These are phyloP conservation scores for Pholiota adiposa DNA, from an alignment of 1,284 basidiomycete genomes.

Conservation along the genomic window DNA sequence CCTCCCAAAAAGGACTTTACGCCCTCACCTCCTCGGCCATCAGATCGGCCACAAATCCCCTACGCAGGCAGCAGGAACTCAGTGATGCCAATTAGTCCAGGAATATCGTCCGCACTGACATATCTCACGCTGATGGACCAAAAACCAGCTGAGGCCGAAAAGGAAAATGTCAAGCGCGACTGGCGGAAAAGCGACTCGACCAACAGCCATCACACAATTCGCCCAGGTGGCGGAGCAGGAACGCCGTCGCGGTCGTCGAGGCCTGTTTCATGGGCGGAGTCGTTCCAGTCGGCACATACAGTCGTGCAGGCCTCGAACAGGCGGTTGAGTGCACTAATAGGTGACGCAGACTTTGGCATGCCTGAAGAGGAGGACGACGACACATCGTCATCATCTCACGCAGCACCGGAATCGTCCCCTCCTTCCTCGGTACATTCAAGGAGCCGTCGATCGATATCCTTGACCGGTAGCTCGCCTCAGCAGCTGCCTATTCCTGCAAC, in stretches of 20 bases:
- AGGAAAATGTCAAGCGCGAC: constrained; percentile 22
- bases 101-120: constrained; percentile 49
- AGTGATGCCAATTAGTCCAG: constrained; percentile 51
- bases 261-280: constrained; percentile 76
- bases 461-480: constrained; percentile 44
- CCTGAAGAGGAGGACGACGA: constrained; percentile 47
- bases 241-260: constrained; percentile 57
- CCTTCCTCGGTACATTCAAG: constrained; percentile 37
- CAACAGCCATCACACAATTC: constrained; percentile 70
- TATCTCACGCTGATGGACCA: constrained; percentile 41
- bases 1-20: constrained; percentile 21
- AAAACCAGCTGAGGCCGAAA: constrained; percentile 4
- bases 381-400: constrained; percentile 16
- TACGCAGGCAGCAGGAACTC: constrained; percentile 37
- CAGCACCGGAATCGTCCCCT: constrained; percentile 1
- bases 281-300: constrained; percentile 71
- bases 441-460: constrained; percentile 66
- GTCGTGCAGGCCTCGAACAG: constrained; percentile 55
- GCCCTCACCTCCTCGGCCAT: constrained; percentile 3
- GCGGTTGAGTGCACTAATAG: constrained; percentile 68
- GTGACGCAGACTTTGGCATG: constrained; percentile 62
- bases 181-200: constrained; percentile 76
- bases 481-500: constrained; percentile 25
- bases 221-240: constrained; percentile 50
- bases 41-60: constrained; percentile 1